Evolutionary conservation across 148 eudicot genomes (phyloP).

Genomic region (Nepenthes gracilis): DNA sequence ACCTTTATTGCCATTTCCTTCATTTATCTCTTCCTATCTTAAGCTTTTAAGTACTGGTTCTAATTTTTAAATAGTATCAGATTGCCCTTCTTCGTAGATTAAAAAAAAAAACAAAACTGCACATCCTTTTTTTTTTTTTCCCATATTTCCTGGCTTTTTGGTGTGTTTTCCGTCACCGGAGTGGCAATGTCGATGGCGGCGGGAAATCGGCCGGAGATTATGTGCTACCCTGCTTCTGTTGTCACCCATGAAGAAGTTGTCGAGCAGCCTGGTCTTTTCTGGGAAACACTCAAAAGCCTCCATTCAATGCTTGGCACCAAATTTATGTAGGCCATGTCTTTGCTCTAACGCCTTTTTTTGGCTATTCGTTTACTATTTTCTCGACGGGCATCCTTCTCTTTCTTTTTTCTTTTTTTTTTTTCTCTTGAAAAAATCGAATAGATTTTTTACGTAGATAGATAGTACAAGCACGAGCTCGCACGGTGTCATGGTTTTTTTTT

Average conservation of each 20-base stretch:
- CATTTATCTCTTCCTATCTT: no score
- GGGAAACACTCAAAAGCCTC: slow-evolving; percentile 38
- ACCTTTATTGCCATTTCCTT: neutral
- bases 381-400: no score
- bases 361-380: neutral
- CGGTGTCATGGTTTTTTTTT: no score
- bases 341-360: neutral
- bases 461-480: no score
- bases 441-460: no score
- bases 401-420: neutral
- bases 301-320: slow-evolving; percentile 38
- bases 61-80: no score
- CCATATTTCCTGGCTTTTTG: neutral
- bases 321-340: slow-evolving; percentile 21
- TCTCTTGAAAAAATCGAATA: neutral
- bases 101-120: no score
- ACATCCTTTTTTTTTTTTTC: no score
- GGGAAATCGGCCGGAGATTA: slow-evolving; percentile 1
- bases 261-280: slow-evolving; percentile 30
- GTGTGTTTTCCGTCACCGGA: slow-evolving; percentile 1
- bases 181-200: slow-evolving; percentile 22
- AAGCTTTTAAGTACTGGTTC: no score
- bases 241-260: slow-evolving; percentile 49
- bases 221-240: slow-evolving; percentile 22
- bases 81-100: no score